Conservation (phyloP, 495 filamentous ascomycete genomes). For the Penicillium manginii region DNA sequence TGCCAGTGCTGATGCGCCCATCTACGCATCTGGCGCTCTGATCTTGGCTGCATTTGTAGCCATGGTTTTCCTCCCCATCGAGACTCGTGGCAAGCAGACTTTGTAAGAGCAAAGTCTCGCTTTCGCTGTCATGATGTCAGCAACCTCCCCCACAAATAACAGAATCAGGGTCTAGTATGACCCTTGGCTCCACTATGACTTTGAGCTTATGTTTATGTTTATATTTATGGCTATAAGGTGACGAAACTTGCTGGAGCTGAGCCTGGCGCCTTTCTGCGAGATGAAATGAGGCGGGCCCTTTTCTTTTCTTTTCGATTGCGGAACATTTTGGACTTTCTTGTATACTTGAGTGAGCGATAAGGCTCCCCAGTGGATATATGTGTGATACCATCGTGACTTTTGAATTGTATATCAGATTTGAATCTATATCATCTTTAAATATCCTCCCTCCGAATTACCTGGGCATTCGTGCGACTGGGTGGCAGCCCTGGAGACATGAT, state of each 20-base stretch:
- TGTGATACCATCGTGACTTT: conserved; percentile 23
- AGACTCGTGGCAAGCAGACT: conserved; percentile 55
- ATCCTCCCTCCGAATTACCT: neutral
- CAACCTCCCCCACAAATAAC: too few species aligned
- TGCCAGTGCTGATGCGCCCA: conserved; percentile 49
- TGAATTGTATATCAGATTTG: conserved; percentile 2
- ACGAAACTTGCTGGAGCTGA: neutral
- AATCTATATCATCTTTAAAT: conserved; percentile 1
- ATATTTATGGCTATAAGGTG: neutral
- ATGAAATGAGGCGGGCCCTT: conserved; percentile 2
- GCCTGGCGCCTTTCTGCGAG: conserved; percentile 6
- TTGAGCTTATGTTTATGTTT: neutral
- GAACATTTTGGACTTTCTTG: neutral
- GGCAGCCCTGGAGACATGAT: too few species aligned
- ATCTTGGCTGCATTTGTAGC: conserved; percentile 56
- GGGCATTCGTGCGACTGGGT: neutral
- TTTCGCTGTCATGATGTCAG: too few species aligned
- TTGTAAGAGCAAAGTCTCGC: conserved; percentile 30
- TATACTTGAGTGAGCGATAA: conserved; percentile 2
- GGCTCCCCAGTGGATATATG: conserved; percentile 11
- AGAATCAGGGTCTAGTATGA: too few species aligned
- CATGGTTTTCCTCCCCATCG: conserved; percentile 57
- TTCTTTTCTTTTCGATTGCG: neutral
- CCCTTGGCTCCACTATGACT: too few species aligned
- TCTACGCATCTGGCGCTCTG: conserved; percentile 56